Conservation (phyloP, 2,329 filamentous ascomycete genomes). For the Arthrobotrys pseudoclavata region DNA sequence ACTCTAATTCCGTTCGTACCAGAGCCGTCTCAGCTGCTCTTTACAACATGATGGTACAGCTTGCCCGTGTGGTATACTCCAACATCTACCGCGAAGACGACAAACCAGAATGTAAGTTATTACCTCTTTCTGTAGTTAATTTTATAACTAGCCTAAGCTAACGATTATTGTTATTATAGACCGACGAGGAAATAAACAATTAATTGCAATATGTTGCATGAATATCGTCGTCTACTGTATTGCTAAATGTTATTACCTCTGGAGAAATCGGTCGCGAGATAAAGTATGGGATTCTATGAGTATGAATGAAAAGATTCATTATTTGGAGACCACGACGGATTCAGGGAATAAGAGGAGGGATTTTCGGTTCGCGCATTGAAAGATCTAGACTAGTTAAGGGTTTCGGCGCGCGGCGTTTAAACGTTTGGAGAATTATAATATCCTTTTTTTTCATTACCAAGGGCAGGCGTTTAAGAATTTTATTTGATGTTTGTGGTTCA, state of each 20-base stretch:
- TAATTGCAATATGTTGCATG: slow-evolving; percentile 70
- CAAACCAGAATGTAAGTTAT: slow-evolving; percentile 67
- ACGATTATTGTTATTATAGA: slow-evolving; percentile 63
- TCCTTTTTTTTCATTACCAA: background rate
- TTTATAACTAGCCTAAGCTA: no score
- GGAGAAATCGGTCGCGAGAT: slow-evolving; percentile 69
- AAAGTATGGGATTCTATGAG: slow-evolving; percentile 70
- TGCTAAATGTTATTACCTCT: slow-evolving; percentile 71
- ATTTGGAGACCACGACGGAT: slow-evolving; percentile 68
- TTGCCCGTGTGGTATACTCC: slow-evolving; percentile 62
- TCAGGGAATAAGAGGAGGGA: slow-evolving; percentile 69
- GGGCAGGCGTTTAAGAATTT: background rate
- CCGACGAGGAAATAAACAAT: slow-evolving; percentile 70
- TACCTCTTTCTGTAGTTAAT: no score
- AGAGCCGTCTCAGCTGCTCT: slow-evolving; percentile 74
- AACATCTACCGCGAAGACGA: slow-evolving; percentile 73
- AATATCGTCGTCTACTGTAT: slow-evolving; percentile 70
- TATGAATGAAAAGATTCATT: slow-evolving; percentile 69
- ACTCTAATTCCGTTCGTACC: slow-evolving; percentile 74
- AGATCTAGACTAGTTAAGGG: background rate
- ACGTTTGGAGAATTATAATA: slow-evolving; percentile 9
- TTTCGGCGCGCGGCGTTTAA: no score
- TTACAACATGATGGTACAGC: slow-evolving; percentile 73
- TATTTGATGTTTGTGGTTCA: background rate
- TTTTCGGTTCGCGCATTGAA: slow-evolving; percentile 67